Percentiles rank a stretch among this genome's conserved stretches.
Evolutionary conservation across 345 rosid genomes (phyloP).

Genomic region (Garcia nutans): DNA sequence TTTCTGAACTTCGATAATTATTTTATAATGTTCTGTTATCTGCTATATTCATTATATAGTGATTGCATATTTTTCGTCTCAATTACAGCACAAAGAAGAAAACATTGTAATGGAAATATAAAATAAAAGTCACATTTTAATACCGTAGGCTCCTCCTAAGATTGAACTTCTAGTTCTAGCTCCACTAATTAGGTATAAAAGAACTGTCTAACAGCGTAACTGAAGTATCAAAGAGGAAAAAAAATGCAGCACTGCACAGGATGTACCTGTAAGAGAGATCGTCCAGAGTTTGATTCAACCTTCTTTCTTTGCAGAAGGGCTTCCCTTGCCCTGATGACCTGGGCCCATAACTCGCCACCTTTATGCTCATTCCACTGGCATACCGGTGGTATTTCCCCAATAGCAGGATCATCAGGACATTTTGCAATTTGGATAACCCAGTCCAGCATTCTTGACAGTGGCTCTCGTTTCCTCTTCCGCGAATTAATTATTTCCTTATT

Average conservation of each 20-base stretch:
- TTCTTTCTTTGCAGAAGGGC: conserved; percentile 38
- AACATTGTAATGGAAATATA: background rate
- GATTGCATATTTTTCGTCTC: background rate
- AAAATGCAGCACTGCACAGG: background rate
- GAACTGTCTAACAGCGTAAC: background rate
- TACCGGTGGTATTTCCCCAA: conserved; percentile 40
- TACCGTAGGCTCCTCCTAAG: background rate
- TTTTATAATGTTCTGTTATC: too few relatives aligned
- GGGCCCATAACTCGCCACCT: conserved; percentile 41
- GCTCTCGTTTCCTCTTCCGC: conserved; percentile 47
- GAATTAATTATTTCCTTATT: conserved; percentile 20
- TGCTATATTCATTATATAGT: too few relatives aligned
- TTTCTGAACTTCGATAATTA: too few relatives aligned
- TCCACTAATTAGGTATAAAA: background rate
- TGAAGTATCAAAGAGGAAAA: background rate
- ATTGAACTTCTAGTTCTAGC: background rate
- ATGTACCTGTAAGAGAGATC: conserved; percentile 17
- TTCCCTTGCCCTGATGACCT: conserved; percentile 49
- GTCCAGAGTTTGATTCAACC: conserved; percentile 11
- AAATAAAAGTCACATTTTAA: too few relatives aligned
- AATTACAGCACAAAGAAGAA: too few relatives aligned
- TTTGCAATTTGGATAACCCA: conserved; percentile 62
- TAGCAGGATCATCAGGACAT: conserved; percentile 44
- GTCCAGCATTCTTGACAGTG: conserved; percentile 47
- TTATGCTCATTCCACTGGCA: conserved; percentile 43